Conservation (phyloP, 2,329 filamentous ascomycete species). For the Aspergillus sp. region DNA sequence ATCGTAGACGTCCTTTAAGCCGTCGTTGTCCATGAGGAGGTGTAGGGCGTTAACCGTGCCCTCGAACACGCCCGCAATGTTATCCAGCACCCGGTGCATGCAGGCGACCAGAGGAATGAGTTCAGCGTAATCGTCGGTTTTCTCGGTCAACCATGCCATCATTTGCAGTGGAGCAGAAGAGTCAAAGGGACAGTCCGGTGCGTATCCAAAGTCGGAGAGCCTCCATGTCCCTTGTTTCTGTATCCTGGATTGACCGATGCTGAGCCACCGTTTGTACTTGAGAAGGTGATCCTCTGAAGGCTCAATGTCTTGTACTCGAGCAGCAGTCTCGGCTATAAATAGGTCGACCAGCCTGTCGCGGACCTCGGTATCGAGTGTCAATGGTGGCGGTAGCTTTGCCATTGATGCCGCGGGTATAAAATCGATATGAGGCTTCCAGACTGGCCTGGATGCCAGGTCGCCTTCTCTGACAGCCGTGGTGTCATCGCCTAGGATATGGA, state of each 20-base stretch:
- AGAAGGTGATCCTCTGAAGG: neutral
- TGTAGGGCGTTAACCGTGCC: neutral
- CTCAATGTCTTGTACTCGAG: neutral
- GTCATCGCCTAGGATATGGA: neutral
- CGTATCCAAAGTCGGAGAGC: neutral
- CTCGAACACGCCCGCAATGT: neutral
- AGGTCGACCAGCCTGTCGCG: neutral
- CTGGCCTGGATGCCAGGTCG: neutral
- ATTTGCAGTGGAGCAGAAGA: neutral
- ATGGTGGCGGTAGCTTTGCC: neutral
- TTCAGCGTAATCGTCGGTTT: neutral
- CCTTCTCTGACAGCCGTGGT: neutral
- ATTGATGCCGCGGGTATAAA: neutral
- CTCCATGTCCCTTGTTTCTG: neutral
- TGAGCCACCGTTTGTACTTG: conserved; percentile 4
- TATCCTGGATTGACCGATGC: neutral
- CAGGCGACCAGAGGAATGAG: neutral
- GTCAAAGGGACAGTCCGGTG: neutral
- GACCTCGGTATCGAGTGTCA: neutral
- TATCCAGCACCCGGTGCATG: neutral
- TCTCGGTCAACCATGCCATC: neutral
- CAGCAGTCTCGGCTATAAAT: neutral
- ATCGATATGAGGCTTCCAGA: conserved; percentile 2
- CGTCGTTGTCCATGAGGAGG: conserved; percentile 1
- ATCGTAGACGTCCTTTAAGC: neutral